Evolutionary conservation across 352 stramenopile species (phyloP).

Genomic region (Ochromonadaceae sp.): DNA sequence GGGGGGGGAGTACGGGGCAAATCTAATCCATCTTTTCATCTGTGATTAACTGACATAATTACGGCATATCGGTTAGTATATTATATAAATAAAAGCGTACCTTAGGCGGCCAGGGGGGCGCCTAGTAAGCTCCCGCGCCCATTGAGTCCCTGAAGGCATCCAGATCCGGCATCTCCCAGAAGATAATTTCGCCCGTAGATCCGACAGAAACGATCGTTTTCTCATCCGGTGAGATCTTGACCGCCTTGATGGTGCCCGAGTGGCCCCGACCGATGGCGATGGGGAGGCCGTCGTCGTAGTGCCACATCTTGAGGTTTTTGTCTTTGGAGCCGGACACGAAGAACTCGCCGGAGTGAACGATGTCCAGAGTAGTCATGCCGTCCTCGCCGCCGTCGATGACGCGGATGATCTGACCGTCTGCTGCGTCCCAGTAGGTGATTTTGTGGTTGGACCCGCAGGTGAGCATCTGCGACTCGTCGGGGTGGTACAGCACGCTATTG

Average conservation of each 20-base stretch:
- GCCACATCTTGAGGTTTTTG: slow-evolving; percentile 78
- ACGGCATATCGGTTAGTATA: too few species aligned
- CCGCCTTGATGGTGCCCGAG: slow-evolving; percentile 72
- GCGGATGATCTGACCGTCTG: slow-evolving; percentile 77
- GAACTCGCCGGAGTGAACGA: slow-evolving; percentile 56
- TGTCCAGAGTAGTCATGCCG: slow-evolving; percentile 80
- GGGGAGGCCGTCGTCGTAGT: slow-evolving; percentile 85
- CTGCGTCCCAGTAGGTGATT: slow-evolving; percentile 90
- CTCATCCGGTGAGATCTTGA: slow-evolving; percentile 78
- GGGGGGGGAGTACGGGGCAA: too few species aligned
- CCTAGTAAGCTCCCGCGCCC: too few species aligned
- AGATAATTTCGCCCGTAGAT: slow-evolving; percentile 80
- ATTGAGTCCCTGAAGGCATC: too few species aligned
- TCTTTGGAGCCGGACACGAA: slow-evolving; percentile 78
- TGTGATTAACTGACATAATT: too few species aligned
- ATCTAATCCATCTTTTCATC: too few species aligned
- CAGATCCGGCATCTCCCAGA: slow-evolving; percentile 63
- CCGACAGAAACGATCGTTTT: slow-evolving; percentile 79
- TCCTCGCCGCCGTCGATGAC: slow-evolving; percentile 76
- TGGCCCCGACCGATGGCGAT: slow-evolving; percentile 69
- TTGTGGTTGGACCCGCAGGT: slow-evolving; percentile 83
- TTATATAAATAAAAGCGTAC: too few species aligned
- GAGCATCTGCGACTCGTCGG: slow-evolving; percentile 86
- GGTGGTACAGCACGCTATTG: slow-evolving; percentile 76
- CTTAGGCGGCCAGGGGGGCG: too few species aligned